Conservation (phyloP, 2,329 filamentous ascomycete species). For the Tricladium varicosporioides region DNA sequence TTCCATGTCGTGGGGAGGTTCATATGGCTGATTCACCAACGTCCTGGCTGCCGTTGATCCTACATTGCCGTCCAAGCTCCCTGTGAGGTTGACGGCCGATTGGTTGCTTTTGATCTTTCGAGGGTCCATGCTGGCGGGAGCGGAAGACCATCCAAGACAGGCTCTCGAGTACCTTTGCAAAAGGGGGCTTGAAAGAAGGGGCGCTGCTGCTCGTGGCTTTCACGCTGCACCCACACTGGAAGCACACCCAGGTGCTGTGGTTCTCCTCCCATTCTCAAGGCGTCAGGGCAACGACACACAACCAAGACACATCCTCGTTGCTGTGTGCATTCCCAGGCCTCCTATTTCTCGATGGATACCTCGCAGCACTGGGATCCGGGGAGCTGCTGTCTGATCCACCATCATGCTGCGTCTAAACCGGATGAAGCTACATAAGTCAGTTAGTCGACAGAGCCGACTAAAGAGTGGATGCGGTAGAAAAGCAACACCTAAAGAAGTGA, state of each 20-base stretch:
- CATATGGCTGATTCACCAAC: conserved; percentile 10
- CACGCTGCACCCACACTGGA: conserved; percentile 10
- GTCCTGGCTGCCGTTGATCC: conserved; percentile 13
- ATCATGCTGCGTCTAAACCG: too few relatives aligned
- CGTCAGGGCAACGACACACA: neutral
- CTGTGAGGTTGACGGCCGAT: conserved; percentile 13
- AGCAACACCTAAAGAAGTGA: too few relatives aligned
- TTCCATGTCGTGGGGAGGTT: neutral
- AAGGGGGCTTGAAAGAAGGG: conserved; percentile 2
- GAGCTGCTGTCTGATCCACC: too few relatives aligned
- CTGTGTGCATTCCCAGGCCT: too few relatives aligned
- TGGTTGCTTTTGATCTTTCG: conserved; percentile 6
- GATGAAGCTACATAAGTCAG: too few relatives aligned
- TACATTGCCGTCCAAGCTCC: neutral
- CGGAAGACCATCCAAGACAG: conserved; percentile 13
- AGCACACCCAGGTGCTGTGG: neutral
- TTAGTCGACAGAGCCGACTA: too few relatives aligned
- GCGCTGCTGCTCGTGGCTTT: conserved; percentile 18
- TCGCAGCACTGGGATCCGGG: too few relatives aligned
- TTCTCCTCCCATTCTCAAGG: neutral
- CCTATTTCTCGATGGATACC: too few relatives aligned
- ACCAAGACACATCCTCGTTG: neutral
- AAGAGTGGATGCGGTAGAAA: too few relatives aligned
- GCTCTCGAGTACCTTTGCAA: conserved; percentile 7
- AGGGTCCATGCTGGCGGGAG: conserved; percentile 9